Percentiles rank a stretch among this genome's conserved stretches.
Evolutionary conservation across 2,329 filamentous ascomycete species (phyloP).

Genomic region (Aspergillus flavus): DNA sequence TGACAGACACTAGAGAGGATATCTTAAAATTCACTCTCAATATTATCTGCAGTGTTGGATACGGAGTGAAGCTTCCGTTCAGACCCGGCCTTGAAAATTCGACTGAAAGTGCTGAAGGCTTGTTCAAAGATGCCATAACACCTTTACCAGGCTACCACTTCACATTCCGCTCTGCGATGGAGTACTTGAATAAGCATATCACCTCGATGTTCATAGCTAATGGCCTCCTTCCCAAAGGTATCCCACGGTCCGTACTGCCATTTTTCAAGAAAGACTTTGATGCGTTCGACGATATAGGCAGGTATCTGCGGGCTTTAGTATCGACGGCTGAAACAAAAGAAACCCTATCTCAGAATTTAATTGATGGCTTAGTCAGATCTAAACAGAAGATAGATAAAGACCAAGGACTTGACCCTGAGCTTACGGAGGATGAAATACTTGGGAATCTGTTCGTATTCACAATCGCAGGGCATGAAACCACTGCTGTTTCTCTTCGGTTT

Average conservation of each 20-base stretch:
- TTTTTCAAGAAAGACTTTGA: slow-evolving; percentile 37
- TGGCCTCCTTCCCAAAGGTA: slow-evolving; percentile 20
- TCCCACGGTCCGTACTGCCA: slow-evolving; percentile 23
- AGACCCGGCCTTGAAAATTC: slow-evolving; percentile 19
- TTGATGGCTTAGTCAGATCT: slow-evolving; percentile 19
- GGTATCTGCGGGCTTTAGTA: slow-evolving; percentile 20
- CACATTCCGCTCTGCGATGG: slow-evolving; percentile 29
- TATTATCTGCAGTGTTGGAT: slow-evolving; percentile 41
- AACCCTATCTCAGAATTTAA: slow-evolving; percentile 12
- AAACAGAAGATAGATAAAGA: slow-evolving; percentile 3
- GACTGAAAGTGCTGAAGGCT: slow-evolving; percentile 21
- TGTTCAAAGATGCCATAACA: slow-evolving; percentile 24
- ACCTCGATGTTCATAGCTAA: slow-evolving; percentile 21
- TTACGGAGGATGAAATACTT: slow-evolving; percentile 45
- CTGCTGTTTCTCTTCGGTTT: slow-evolving; percentile 50
- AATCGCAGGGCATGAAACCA: slow-evolving; percentile 57
- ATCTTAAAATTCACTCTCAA: slow-evolving; percentile 39
- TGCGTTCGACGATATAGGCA: slow-evolving; percentile 26
- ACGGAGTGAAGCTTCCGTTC: slow-evolving; percentile 30
- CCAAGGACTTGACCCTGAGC: background rate
- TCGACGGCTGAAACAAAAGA: slow-evolving; percentile 29
- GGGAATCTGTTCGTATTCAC: slow-evolving; percentile 55
- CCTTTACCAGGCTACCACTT: slow-evolving; percentile 22
- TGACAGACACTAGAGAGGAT: slow-evolving; percentile 32
- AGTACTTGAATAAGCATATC: slow-evolving; percentile 24